These are phyloP conservation scores for Raffaelea deltoideospora DNA, from an alignment of 2,329 filamentous ascomycete genomes.

Conservation along the genomic window DNA sequence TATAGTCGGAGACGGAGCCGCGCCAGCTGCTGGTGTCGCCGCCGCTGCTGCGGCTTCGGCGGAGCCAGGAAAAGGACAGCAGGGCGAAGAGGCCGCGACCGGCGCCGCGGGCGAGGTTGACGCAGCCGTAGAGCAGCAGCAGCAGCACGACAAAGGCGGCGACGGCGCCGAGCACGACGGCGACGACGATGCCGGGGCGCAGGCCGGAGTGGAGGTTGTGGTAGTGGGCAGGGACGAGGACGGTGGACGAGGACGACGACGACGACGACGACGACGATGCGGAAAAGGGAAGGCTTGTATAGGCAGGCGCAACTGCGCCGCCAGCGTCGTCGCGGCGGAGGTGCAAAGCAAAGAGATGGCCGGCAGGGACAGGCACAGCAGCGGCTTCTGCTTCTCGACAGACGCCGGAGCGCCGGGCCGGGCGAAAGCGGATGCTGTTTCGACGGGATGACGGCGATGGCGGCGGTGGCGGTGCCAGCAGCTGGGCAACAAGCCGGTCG, in stretches of 20 bases:
- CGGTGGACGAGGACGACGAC: conserved; percentile 8
- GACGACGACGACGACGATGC: background rate
- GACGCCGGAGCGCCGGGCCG: too few species aligned
- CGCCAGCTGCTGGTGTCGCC: too few species aligned
- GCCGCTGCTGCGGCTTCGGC: too few species aligned
- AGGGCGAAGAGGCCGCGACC: background rate
- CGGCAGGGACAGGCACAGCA: too few species aligned
- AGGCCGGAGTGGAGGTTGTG: conserved; percentile 12
- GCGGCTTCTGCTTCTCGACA: too few species aligned
- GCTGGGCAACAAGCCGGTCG: too few species aligned
- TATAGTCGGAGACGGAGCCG: too few species aligned
- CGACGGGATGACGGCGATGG: too few species aligned
- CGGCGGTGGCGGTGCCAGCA: too few species aligned
- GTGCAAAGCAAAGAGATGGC: background rate
- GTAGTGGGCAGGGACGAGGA: conserved; percentile 17
- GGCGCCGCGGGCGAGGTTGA: conserved; percentile 14
- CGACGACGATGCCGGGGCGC: conserved; percentile 21
- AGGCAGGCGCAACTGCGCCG: too few species aligned
- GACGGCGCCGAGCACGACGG: conserved; percentile 24
- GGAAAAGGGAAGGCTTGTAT: background rate
- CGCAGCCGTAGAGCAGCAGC: conserved; percentile 17
- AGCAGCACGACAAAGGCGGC: conserved; percentile 25
- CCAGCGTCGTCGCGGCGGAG: background rate
- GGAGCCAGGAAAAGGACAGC: too few species aligned
- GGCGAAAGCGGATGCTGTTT: too few species aligned